Conservation (phyloP, 805 yeast genomes). For the Candida suzukii region DNA sequence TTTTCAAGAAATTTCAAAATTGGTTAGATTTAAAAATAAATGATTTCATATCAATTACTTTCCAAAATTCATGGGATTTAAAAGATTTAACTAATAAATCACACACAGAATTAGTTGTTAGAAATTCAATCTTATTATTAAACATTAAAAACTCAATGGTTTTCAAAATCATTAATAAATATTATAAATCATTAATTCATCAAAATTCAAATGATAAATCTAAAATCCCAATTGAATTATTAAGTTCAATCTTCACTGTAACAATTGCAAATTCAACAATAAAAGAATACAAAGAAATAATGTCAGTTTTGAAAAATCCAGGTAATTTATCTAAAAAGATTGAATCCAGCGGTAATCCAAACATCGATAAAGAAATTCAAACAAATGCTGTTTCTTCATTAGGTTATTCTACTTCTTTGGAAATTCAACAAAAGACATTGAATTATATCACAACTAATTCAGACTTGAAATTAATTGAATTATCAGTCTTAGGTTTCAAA, state of each 20-base stretch:
- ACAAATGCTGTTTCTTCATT: conserved; percentile 49
- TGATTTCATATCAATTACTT: not conserved
- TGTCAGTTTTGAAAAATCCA: conserved; percentile 45
- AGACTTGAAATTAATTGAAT: conserved; percentile 47
- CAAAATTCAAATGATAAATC: conserved; percentile 38
- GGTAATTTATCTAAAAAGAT: conserved; percentile 36
- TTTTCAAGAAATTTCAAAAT: not conserved
- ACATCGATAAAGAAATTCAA: conserved; percentile 33
- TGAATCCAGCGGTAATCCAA: conserved; percentile 14
- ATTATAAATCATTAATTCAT: conserved; percentile 43
- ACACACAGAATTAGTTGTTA: conserved; percentile 14
- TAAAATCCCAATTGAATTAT: conserved; percentile 44
- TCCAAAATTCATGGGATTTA: conserved; percentile 27
- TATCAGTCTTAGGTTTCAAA: conserved; percentile 49
- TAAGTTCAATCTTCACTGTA: conserved; percentile 36
- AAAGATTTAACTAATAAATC: conserved; percentile 15
- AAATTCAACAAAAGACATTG: conserved; percentile 44
- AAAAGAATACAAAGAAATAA: conserved; percentile 55
- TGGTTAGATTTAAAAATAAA: conserved; percentile 3
- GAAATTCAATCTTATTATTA: conserved; percentile 32
- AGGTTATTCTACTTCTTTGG: conserved; percentile 39
- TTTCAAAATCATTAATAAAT: conserved; percentile 27
- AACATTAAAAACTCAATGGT: conserved; percentile 22
- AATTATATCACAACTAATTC: conserved; percentile 52
- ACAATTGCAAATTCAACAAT: conserved; percentile 27